A percentile compares a stretch with the other conserved stretches of the same genome.
phyloP scores from a whole-genome alignment of 768 basidiomycete species.

The Baorangia bicolor region DNA sequence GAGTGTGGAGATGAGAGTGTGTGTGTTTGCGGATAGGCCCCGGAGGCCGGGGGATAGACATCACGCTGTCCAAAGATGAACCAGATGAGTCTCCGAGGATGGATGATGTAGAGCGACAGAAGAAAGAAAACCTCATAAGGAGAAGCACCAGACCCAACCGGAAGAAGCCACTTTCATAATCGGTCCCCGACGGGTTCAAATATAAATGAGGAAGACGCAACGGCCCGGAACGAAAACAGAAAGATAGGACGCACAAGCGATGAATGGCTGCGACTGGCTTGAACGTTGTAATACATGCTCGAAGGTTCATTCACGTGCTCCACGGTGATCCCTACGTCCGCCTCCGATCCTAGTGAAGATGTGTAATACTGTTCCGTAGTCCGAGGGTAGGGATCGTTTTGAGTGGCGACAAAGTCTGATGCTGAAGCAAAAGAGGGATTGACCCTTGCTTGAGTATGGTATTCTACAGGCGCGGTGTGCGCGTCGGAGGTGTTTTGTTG shows the following conservation, averaged over 20 bases:
- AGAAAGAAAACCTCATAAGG: background rate
- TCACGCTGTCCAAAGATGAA: slow-evolving; percentile 15
- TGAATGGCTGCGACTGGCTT: slow-evolving; percentile 18
- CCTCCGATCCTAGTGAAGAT: background rate
- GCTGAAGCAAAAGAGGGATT: slow-evolving; percentile 6
- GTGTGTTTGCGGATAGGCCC: slow-evolving; percentile 6
- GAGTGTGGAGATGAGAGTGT: slow-evolving; percentile 20
- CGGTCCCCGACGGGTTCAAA: no score
- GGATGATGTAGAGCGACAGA: background rate
- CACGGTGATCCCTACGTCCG: slow-evolving; percentile 17
- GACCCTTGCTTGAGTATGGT: background rate
- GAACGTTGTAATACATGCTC: slow-evolving; percentile 13
- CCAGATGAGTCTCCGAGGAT: background rate
- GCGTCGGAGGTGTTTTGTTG: background rate
- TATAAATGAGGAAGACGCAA: background rate
- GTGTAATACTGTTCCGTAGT: slow-evolving; percentile 4
- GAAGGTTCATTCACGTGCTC: slow-evolving; percentile 13
- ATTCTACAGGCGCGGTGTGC: background rate
- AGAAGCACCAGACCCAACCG: background rate
- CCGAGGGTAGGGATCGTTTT: slow-evolving; percentile 1
- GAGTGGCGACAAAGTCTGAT: background rate
- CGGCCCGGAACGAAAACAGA: background rate
- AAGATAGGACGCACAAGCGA: slow-evolving; percentile 23
- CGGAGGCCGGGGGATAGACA: background rate
- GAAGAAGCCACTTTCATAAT: background rate